These are phyloP conservation scores for Phytophthora palmivora DNA, from an alignment of 352 stramenopile genomes.

Conservation along the genomic window DNA sequence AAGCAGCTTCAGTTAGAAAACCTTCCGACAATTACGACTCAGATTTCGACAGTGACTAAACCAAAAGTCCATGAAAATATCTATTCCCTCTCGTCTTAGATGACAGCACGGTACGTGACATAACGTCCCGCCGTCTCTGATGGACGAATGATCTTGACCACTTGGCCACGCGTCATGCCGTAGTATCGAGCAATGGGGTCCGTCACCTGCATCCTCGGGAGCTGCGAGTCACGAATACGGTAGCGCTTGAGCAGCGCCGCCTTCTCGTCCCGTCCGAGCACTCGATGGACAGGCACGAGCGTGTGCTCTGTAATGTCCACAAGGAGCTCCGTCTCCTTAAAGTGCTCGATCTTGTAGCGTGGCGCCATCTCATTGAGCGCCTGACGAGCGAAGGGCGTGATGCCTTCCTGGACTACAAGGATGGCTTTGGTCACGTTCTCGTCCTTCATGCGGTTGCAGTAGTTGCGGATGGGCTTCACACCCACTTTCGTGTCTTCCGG, in stretches of 20 bases:
- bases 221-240: constrained; percentile 98
- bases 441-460: constrained; percentile 98
- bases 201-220: constrained; percentile 98
- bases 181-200: constrained; percentile 99
- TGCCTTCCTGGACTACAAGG: constrained; percentile 95
- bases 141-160: constrained; percentile 99
- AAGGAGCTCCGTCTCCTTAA: constrained; percentile 99
- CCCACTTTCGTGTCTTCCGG: constrained; percentile 99
- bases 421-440: constrained; percentile 98
- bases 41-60: constrained; percentile 64
- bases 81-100: constrained; percentile 74
- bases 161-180: constrained; percentile 95
- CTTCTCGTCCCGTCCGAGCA: constrained; percentile 98
- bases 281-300: constrained; percentile 98
- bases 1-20: constrained; percentile 13
- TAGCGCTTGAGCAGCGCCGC: constrained; percentile 98
- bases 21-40: constrained; percentile 50
- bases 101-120: constrained; percentile 99
- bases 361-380: constrained; percentile 95
- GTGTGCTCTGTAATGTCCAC: constrained; percentile 99
- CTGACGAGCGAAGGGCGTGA: constrained; percentile 98
- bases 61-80: constrained; percentile 9
- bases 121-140: constrained; percentile 99
- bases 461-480: constrained; percentile 96
- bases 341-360: constrained; percentile 96